These are phyloP conservation scores for Juncus effusus DNA, from an alignment of 176 grass and related monocot species.

Conservation along the genomic window DNA sequence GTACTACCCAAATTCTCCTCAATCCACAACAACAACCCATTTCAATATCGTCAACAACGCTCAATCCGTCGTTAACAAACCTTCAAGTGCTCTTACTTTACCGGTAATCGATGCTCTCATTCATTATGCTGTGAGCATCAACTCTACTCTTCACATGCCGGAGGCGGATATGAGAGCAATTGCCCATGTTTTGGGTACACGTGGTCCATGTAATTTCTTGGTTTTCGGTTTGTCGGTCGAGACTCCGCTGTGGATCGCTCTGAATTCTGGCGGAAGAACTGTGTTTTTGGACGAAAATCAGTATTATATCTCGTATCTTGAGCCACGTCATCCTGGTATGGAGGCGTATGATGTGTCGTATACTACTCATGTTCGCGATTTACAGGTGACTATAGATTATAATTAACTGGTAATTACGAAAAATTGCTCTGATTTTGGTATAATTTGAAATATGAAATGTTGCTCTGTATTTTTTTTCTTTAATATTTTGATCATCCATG, in stretches of 20 bases:
- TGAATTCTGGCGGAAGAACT: conserved; percentile 81
- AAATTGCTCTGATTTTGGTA: background rate
- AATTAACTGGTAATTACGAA: background rate
- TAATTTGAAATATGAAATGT: background rate
- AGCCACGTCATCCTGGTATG: conserved; percentile 60
- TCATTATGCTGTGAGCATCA: conserved; percentile 49
- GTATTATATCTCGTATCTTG: conserved; percentile 92
- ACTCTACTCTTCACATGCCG: conserved; percentile 51
- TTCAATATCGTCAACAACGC: conserved; percentile 28
- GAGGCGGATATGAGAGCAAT: conserved; percentile 45
- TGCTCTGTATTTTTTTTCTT: too few species aligned
- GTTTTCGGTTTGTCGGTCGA: conserved; percentile 59
- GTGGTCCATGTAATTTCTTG: conserved; percentile 64
- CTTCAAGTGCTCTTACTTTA: conserved; percentile 21
- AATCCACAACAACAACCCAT: conserved; percentile 15
- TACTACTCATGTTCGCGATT: conserved; percentile 48
- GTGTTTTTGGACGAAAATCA: conserved; percentile 99
- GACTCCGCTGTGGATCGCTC: conserved; percentile 75
- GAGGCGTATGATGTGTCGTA: conserved; percentile 93
- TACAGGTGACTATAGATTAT: conserved; percentile 7
- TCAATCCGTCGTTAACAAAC: conserved; percentile 19
- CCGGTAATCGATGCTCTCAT: conserved; percentile 48
- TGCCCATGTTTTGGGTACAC: conserved; percentile 35
- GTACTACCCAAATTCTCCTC: conserved; percentile 3
- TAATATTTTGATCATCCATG: too few species aligned